phyloP scores from a whole-genome alignment of 768 basidiomycete species.

The Pilatotrama ljubarskyi region DNA sequence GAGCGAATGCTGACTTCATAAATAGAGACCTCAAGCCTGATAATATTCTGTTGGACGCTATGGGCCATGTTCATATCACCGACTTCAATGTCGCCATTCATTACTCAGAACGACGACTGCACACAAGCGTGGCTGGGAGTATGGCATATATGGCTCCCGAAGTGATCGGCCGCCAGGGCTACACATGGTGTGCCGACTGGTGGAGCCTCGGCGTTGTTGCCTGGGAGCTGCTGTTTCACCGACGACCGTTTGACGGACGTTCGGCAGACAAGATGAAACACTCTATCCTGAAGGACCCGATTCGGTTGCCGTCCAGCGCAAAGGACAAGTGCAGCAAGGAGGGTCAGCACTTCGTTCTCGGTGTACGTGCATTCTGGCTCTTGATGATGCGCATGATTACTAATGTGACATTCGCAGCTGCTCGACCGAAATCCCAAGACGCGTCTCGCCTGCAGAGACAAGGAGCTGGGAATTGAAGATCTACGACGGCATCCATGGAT shows the following conservation, averaged over 20 bases:
- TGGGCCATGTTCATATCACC: constrained; percentile 94
- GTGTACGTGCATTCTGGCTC: constrained; percentile 48
- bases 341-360: constrained; percentile 63
- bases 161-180: constrained; percentile 88
- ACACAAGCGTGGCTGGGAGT: constrained; percentile 94
- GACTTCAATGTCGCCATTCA: constrained; percentile 99
- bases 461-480: constrained; percentile 72
- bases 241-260: constrained; percentile 88
- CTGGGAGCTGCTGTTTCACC: constrained; percentile 84
- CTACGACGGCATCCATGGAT: constrained; percentile 89
- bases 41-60: constrained; percentile 91
- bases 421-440: constrained; percentile 78
- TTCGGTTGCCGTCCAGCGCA: constrained; percentile 76
- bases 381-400: neutral
- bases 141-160: constrained; percentile 99
- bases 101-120: constrained; percentile 83
- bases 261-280: constrained; percentile 87
- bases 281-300: constrained; percentile 77
- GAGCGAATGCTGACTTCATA: constrained; percentile 13
- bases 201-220: constrained; percentile 93
- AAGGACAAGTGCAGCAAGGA: constrained; percentile 60
- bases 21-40: constrained; percentile 93
- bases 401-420: constrained; percentile 48
- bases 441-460: constrained; percentile 78
- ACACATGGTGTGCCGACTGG: constrained; percentile 92